Base-by-base conservation (phyloP, 345 rosid species). In the Melaleuca quinquenervia region DNA sequence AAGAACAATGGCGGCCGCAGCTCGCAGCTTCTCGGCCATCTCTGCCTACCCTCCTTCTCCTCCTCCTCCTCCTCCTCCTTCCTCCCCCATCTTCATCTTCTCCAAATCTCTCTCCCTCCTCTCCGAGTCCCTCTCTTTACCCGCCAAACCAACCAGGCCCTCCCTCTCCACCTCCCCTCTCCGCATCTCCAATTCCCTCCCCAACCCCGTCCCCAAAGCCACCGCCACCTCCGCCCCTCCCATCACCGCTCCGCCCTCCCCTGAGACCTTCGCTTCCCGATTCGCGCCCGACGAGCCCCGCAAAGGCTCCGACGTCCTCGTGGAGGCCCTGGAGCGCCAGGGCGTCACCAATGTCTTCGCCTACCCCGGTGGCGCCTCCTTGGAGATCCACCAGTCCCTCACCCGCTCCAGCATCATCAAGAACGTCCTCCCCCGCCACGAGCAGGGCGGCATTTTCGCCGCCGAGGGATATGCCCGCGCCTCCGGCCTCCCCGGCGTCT, bases 341-440 rank as follows among this genome's bases (percentile, higher is more conserved):
- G 98, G 99, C 44, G 98, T 96, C 64, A 92, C 87, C 20, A 88
- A 88, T 49, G 99, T 97, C 24, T 97, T 97, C 88, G 98, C 98
- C 8, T 97, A 97, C 84, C 99, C 98, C 0, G 98, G 98, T 9
- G 98, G 98, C 48, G 98, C 99, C 7, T 96, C 99, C 18, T 18
- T 96, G 98, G 99, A 97, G 96, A 96, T 97, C 91, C 99, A 97
- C 88, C 99, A 96, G 86, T 98, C 98, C n/a, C 91, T 97, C 86
- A 96, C 99, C 22, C 99, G 98, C 83, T 94, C 99, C n/a, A 44
- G 82, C 36, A 70, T 58, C 20, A 97, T 97, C 88, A 93, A 95
- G 21, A 97, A 96, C 84, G 94, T 95, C 82, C 97, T 97, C 36
- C 99, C 99, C 1, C 95, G 99, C 27, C 99, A 97, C 85, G 99